These are phyloP conservation scores for Penstemon barbatus DNA, from an alignment of 257 asterid species.

Conservation along the genomic window DNA sequence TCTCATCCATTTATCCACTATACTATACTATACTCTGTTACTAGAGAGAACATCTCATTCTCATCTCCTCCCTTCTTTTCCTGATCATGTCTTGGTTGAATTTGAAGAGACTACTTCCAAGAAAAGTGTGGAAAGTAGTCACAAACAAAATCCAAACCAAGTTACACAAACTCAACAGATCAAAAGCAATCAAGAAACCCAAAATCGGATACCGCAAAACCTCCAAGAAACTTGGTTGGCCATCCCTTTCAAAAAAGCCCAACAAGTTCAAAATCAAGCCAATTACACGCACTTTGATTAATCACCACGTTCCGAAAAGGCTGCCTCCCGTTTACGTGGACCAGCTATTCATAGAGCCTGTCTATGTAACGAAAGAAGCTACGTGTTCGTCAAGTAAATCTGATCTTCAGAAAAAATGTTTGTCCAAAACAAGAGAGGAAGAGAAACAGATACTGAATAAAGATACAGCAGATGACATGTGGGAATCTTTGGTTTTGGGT, in stretches of 20 bases:
- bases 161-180: constrained; percentile 38
- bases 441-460: not conserved
- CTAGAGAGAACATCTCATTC: not conserved
- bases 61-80: not conserved
- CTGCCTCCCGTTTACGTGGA: constrained; percentile 57
- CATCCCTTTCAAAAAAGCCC: constrained; percentile 42
- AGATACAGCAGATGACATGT: constrained; percentile 66
- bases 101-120: constrained; percentile 41
- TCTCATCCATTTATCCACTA: not conserved
- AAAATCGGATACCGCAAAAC: constrained; percentile 26
- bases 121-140: constrained; percentile 53
- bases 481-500: constrained; percentile 73
- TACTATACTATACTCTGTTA: not conserved
- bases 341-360: constrained; percentile 53
- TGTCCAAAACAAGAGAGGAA: not conserved
- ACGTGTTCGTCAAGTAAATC: constrained; percentile 22
- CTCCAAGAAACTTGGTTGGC: constrained; percentile 33
- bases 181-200: constrained; percentile 35
- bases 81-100: constrained; percentile 47
- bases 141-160: constrained; percentile 49
- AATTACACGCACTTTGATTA: constrained; percentile 15
- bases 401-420: not conserved
- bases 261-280: constrained; percentile 46
- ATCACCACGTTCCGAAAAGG: constrained; percentile 22
- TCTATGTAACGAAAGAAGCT: constrained; percentile 10